Base-by-base conservation (phyloP, 2,329 filamentous ascomycete genomes). In the Hypoxylon sp. region DNA sequence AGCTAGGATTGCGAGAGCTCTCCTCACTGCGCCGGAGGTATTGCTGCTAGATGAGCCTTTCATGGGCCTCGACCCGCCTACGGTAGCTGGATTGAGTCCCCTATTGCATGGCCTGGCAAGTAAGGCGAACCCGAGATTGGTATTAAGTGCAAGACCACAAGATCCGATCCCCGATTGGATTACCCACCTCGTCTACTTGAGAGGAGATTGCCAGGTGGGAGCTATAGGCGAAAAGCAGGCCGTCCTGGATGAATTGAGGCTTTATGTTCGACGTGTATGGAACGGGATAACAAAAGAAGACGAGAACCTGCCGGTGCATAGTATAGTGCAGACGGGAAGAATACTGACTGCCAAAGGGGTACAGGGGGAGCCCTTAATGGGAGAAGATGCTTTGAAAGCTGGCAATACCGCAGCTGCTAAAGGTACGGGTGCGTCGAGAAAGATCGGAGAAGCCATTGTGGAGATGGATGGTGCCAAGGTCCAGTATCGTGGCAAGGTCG, bases 31-130 rank as follows among this genome's bases (percentile, higher is more conserved):
- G 54, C 96, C 96, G 0, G 91, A 96, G 77, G 85, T 97, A 9
- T 76, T 99, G 65, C 83, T 98, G 54, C 83, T 97, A 2, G 96
- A 99, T 78, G 95, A 97, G 72, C 95, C 96, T 0, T 97, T 97
- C 75, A 97, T 97, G 92, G 95, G 96, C 0, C 83, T 99, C 14
- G 96, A 98, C 77, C 96, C 95, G 12, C 90, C 89, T 4, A 96
- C 93, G 0, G 86, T 92, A 11, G 83, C 85, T 11, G 86, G 86
- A 1, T 80, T 98, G 70, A 95, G 91, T 40, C 83, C 85, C 0
- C 82, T 98, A 48, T 81, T 97, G 20, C 81, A 87, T 68, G 83
- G 83, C 0, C 80, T 97, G 59, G 91, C 93, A 0, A 83, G 86
- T 62, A 85, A 84, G 50, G 86, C 86, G 12, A 84, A 82, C 5